phyloP scores from a whole-genome alignment of 345 rosid species.

The Diplotaxis tenuifolia region DNA sequence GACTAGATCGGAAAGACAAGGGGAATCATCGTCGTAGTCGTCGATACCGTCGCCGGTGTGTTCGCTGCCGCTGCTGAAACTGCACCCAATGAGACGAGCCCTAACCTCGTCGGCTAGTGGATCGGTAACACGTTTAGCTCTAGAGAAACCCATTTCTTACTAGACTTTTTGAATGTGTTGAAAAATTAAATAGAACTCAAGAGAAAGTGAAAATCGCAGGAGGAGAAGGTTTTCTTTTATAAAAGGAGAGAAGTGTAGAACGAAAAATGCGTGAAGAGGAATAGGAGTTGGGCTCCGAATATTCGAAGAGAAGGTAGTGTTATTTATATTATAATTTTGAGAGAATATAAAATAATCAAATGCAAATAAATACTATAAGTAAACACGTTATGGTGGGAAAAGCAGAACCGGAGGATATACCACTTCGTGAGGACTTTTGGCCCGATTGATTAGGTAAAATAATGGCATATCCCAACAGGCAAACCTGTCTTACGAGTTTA shows the following conservation, averaged over 20 bases:
- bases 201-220: not conserved
- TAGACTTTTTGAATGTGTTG: not conserved
- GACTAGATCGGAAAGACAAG: constrained; percentile 78
- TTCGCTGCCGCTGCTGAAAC: constrained; percentile 77
- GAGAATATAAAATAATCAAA: not conserved
- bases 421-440: constrained; percentile 28
- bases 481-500: constrained; percentile 7
- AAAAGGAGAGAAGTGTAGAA: constrained; percentile 2
- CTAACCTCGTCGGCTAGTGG: constrained; percentile 63
- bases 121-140: constrained; percentile 56
- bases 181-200: not conserved
- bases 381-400: constrained; percentile 11
- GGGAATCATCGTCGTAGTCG: constrained; percentile 43
- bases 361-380: not conserved
- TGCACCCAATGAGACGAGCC: constrained; percentile 56
- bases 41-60: constrained; percentile 51
- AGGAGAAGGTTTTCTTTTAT: not conserved
- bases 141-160: constrained; percentile 23
- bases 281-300: constrained; percentile 17
- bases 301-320: constrained; percentile 24
- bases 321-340: not conserved
- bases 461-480: constrained; percentile 30
- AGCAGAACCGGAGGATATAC: constrained; percentile 33
- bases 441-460: constrained; percentile 10
- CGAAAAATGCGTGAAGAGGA: constrained; percentile 9